Evolutionary conservation across 306 rosid species (phyloP).

Genomic region (Vicia villosa): DNA sequence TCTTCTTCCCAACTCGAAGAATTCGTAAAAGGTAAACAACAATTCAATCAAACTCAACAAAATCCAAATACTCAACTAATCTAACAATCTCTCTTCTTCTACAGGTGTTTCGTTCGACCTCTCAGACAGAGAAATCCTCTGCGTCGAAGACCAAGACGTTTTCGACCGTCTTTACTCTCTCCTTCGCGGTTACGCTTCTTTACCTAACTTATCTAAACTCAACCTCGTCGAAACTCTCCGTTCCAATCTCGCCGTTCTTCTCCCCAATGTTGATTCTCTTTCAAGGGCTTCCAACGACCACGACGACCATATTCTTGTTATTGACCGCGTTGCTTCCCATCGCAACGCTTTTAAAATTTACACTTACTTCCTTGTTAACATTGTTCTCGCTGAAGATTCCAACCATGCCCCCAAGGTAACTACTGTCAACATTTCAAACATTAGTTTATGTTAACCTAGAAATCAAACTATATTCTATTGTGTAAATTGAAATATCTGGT

Average conservation of each 20-base stretch:
- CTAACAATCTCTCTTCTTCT: too few relatives aligned
- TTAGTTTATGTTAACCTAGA: too few relatives aligned
- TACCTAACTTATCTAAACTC: conserved; percentile 63
- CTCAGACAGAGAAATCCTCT: conserved; percentile 76
- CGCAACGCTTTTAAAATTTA: conserved; percentile 90
- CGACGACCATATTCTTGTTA: conserved; percentile 41
- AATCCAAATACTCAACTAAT: too few relatives aligned
- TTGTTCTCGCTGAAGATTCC: conserved; percentile 65
- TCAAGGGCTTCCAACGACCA: conserved; percentile 53
- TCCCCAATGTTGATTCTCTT: conserved; percentile 83
- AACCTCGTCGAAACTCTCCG: conserved; percentile 85
- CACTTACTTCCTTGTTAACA: conserved; percentile 63
- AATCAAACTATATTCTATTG: too few relatives aligned
- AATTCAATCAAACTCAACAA: too few relatives aligned
- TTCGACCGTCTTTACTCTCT: conserved; percentile 83
- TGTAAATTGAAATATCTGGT: too few relatives aligned
- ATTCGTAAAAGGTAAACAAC: conserved; percentile 63
- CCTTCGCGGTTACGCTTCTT: conserved; percentile 50
- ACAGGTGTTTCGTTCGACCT: conserved; percentile 77
- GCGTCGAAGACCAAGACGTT: conserved; percentile 79
- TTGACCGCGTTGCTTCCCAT: conserved; percentile 68
- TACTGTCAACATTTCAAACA: not conserved
- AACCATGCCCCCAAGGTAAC: conserved; percentile 54
- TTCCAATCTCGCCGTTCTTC: conserved; percentile 87
- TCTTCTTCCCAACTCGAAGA: conserved; percentile 75